Percentiles rank a stretch among this genome's conserved stretches.
These are phyloP conservation scores for Colletotrichum sp. DNA, from an alignment of 2,329 filamentous ascomycete species.

Conservation along the genomic window DNA sequence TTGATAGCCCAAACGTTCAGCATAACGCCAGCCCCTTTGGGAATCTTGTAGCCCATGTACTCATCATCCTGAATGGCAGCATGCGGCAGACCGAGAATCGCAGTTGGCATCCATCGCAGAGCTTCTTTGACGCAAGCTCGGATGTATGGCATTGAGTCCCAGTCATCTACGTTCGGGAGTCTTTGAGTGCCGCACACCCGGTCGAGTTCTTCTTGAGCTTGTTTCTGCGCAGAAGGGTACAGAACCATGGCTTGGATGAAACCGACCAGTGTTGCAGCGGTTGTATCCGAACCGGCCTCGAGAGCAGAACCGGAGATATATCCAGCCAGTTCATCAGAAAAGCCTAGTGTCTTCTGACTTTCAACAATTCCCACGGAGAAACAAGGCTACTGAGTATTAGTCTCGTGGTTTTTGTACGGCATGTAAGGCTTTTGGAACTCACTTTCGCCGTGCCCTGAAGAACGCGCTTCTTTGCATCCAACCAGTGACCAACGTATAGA, in stretches of 20 bases:
- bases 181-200: slow-evolving; percentile 44
- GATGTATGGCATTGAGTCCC: slow-evolving; percentile 50
- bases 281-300: slow-evolving; percentile 49
- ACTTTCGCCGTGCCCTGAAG: slow-evolving; percentile 18
- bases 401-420: not conserved
- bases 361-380: slow-evolving; percentile 29
- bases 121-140: slow-evolving; percentile 50
- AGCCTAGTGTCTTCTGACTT: slow-evolving; percentile 21
- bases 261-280: slow-evolving; percentile 40
- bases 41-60: slow-evolving; percentile 19
- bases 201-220: slow-evolving; percentile 46
- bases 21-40: slow-evolving; percentile 18
- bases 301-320: slow-evolving; percentile 41
- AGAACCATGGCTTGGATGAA: slow-evolving; percentile 54
- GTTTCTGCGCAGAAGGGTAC: slow-evolving; percentile 43
- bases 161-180: slow-evolving; percentile 47
- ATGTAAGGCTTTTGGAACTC: not conserved
- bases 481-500: slow-evolving; percentile 21
- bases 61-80: slow-evolving; percentile 31
- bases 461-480: slow-evolving; percentile 19
- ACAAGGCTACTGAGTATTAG: slow-evolving; percentile 27
- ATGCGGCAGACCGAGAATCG: slow-evolving; percentile 40
- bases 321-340: slow-evolving; percentile 34
- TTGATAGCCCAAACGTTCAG: slow-evolving; percentile 43
- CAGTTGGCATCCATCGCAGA: slow-evolving; percentile 49